Percentiles rank a stretch among this genome's conserved stretches.
These are phyloP conservation scores for Nannochloropsis gaditana DNA, from an alignment of 108 stramenopile genomes.

Conservation along the genomic window DNA sequence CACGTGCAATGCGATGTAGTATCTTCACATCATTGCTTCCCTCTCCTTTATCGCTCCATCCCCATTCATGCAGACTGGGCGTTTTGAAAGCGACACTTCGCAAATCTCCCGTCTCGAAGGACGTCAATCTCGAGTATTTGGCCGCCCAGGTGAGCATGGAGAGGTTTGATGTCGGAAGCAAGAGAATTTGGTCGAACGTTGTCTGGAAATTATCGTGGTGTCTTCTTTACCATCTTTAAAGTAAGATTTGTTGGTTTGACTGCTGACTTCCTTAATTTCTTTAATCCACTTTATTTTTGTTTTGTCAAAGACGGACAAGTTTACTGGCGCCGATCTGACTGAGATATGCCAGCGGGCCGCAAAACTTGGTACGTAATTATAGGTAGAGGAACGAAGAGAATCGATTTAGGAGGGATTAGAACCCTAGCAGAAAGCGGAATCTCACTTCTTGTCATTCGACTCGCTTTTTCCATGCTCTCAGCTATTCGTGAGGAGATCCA, in stretches of 20 bases:
- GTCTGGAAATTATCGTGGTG: not conserved
- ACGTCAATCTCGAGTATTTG: conserved; percentile 92
- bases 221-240: not conserved
- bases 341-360: conserved; percentile 99
- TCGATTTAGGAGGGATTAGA: too few relatives aligned
- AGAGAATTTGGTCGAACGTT: not conserved
- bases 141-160: conserved; percentile 90
- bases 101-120: conserved; percentile 93
- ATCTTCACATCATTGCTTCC: not conserved
- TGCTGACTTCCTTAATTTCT: not conserved
- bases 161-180: not conserved
- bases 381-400: too few relatives aligned
- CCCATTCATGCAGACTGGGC: conserved; percentile 57
- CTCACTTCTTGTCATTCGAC: not conserved
- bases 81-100: conserved; percentile 95
- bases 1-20: too few relatives aligned
- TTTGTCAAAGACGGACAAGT: conserved; percentile 79
- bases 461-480: not conserved
- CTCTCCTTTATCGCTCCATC: not conserved
- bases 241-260: not conserved
- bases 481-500: conserved; percentile 79
- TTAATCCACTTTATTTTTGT: not conserved
- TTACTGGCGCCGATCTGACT: conserved; percentile 99
- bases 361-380: conserved; percentile 71
- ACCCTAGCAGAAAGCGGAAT: too few relatives aligned